Evolutionary conservation across 345 rosid genomes (phyloP), one percentile per base, ranked within the genome.

Genomic region (Gossypium sturtianum): DNA sequence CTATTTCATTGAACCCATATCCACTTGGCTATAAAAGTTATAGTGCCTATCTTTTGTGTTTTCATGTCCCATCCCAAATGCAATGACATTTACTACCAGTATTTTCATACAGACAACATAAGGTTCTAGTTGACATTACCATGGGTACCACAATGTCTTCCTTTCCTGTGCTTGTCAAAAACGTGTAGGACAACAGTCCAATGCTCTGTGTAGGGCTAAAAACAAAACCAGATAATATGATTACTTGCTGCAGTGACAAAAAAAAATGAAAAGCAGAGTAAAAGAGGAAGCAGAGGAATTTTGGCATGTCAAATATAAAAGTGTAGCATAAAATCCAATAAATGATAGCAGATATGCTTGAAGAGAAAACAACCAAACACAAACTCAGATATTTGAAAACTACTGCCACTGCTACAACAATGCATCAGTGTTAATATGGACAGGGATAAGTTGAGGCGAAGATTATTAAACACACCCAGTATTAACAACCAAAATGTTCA

Each of bases 101-200:
- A 61, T 43, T 15, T 2, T 73, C 5, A 5, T 48, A 19, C 48
- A 47, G 45, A 78, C 9, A 74, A 38, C 9, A 72, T 20, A 52
- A 51, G 17, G 47, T 54, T 74, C 22, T 58, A 66, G 60, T 62
- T 67, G 52, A 43, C 57, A 80, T 87, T 89, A 94, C 98, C 98
- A 94, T 92, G 51, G 98, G 98, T 27, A 94, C 98, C 57, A 94
- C 87, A 45, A 92, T 91, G 82, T 94, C 98, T 80, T 92, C 97
- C 82, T 89, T 91, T 61, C 97, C 94, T 0, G 98, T 94, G 85
- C 90, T 87, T 87, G 91, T 92, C 83, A 94, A 83, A 84, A 91
- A 94, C 13, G 95, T 92, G 82, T 94, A 94, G 12, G 98, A 92
- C 64, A 94, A 84, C 83, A 94, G 75, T 76, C 98, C 98, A 63